Evolutionary conservation across 805 yeast species (phyloP), one percentile per base, ranked within the genome.

Genomic region (Cyberlindnera xishuangbannaensis): DNA sequence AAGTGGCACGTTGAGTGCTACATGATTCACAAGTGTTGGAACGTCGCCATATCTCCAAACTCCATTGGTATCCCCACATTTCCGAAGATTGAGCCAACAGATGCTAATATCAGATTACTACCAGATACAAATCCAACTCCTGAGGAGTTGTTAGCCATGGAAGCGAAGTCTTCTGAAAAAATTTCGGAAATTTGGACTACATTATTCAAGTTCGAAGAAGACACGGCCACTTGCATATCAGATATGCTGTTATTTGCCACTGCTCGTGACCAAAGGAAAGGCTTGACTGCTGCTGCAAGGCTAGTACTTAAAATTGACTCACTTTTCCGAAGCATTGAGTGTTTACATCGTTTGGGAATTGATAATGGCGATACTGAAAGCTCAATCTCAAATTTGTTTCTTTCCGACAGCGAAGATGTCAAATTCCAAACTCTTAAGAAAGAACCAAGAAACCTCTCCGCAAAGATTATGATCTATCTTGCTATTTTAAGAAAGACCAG

Each of bases 1-100:
- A 95, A 86, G 55, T 92, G 99, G 99, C 99, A 92, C 59, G 97
- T 97, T 2, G 97, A 94, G 56, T 92, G 99, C 64, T 92, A 87
- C 55, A 94, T 94, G 87, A 94, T 92, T 30, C 88, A 83, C 64
- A 88, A 88, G 58, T 88, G 86, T 51, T 92, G 98, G 98, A 87
- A 86, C 53, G 95, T 88, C 15, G 72, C 78, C 37, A 65, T 92
- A 15, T 71, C 81, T 1, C 69, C 82, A 0, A 78, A 71, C 31
- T 63, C 73, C 7, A 69, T 81, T 18, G 88, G 65, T 24, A 59
- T 67, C 15, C 56, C 59, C 4, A 33, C 50, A 1, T 48, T 58
- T 21, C 61, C 60, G 4, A 49, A 42, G 12, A 22, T 50, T 6
- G 48, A 44, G 7, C 55, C 55, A 12, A 44, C 50, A 1, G 47